A percentile compares a stretch with the other conserved stretches of the same genome.
These are phyloP conservation scores for Fusarium redolens DNA, from an alignment of 2,329 filamentous ascomycete species.

Conservation along the genomic window DNA sequence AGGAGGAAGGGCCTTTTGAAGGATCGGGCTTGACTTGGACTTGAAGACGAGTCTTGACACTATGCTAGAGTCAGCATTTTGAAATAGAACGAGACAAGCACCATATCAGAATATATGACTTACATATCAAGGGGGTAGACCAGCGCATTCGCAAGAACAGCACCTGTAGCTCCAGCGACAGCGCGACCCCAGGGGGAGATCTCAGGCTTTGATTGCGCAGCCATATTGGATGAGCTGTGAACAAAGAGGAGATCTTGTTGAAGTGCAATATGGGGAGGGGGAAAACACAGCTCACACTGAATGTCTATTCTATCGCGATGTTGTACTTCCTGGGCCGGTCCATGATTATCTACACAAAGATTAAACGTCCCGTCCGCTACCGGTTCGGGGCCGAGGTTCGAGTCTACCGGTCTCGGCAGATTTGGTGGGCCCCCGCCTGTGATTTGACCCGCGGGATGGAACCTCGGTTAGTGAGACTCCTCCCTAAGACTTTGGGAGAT, in stretches of 20 bases:
- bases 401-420: constrained; percentile 45
- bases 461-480: constrained; percentile 44
- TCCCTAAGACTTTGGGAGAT: neutral
- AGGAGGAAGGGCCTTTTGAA: constrained; percentile 55
- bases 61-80: constrained; percentile 51
- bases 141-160: constrained; percentile 92
- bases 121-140: constrained; percentile 98
- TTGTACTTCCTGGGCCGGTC: constrained; percentile 18
- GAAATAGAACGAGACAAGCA: neutral
- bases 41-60: constrained; percentile 95
- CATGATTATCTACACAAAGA: constrained; percentile 36
- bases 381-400: constrained; percentile 41
- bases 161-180: constrained; percentile 90
- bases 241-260: neutral
- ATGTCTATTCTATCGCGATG: constrained; percentile 17
- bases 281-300: constrained; percentile 10
- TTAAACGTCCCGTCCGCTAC: constrained; percentile 30
- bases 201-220: constrained; percentile 71
- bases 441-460: constrained; percentile 32
- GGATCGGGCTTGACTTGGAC: constrained; percentile 82
- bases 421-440: constrained; percentile 38
- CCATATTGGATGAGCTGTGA: constrained; percentile 54
- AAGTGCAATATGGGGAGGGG: neutral
- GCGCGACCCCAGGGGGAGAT: constrained; percentile 94
- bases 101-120: constrained; percentile 50